phyloP scores from a whole-genome alignment of 202 grass and related monocot species.

The Setaria italica region DNA sequence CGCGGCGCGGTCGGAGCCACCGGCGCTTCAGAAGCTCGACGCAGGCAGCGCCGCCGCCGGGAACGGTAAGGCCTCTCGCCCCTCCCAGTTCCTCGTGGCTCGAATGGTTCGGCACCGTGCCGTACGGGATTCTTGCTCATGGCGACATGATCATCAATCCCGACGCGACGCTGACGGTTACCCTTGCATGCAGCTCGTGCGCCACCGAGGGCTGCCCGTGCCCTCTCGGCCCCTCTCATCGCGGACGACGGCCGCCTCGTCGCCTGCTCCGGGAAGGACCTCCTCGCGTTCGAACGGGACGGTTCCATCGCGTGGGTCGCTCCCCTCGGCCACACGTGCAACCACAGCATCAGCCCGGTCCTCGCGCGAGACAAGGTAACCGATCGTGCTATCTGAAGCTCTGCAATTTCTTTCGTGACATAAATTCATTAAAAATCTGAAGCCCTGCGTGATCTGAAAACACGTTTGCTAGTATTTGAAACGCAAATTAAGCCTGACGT shows the following conservation, averaged over 20 bases:
- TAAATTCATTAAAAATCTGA: background rate
- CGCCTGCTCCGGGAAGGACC: slow-evolving; percentile 69
- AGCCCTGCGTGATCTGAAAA: background rate
- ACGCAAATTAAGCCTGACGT: background rate
- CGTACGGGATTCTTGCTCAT: background rate
- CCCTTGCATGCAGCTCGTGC: slow-evolving; percentile 44
- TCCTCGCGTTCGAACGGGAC: slow-evolving; percentile 66
- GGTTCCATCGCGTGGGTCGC: slow-evolving; percentile 62
- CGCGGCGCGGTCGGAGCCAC: too few species aligned
- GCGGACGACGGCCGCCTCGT: slow-evolving; percentile 54
- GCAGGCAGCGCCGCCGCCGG: too few species aligned
- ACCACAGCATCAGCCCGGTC: slow-evolving; percentile 49
- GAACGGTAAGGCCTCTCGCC: too few species aligned
- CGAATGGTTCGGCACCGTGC: background rate
- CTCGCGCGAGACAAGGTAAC: slow-evolving; percentile 62
- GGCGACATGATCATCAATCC: background rate
- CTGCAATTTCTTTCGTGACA: background rate
- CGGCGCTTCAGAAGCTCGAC: too few species aligned
- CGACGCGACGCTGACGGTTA: background rate
- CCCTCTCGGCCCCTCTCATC: slow-evolving; percentile 61
- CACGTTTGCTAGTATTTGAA: background rate
- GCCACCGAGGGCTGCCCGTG: slow-evolving; percentile 5
- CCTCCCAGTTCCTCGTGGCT: too few species aligned
- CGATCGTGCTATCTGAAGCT: background rate
- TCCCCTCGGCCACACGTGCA: slow-evolving; percentile 58